Conservation (phyloP, 441 rosid genomes). For the Metrosideros polymorpha region DNA sequence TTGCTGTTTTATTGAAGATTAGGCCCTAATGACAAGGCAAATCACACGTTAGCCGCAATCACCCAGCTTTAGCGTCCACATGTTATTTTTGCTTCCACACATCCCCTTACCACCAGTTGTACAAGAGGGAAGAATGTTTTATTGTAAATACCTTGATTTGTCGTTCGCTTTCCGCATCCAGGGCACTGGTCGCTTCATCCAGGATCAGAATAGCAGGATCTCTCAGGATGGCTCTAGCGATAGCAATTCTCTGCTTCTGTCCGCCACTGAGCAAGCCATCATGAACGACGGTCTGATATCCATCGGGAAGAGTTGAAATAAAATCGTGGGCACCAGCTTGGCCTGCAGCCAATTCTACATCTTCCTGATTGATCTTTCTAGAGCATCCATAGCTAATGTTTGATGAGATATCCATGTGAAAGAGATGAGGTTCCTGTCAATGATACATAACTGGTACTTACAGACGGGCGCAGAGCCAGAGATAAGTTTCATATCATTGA, state of each 20-base stretch:
- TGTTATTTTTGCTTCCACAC: not conserved
- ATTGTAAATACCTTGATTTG: slow-evolving; percentile 12
- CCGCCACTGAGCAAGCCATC: slow-evolving; percentile 34
- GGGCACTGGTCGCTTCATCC: slow-evolving; percentile 39
- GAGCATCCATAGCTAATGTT: slow-evolving; percentile 31
- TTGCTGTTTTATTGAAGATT: not conserved
- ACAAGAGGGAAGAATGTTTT: not conserved
- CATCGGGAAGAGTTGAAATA: slow-evolving; percentile 28
- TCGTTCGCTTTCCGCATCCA: slow-evolving; percentile 30
- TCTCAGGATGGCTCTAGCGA: slow-evolving; percentile 32
- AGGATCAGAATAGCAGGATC: slow-evolving; percentile 29
- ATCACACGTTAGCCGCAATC: not conserved
- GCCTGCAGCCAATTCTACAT: slow-evolving; percentile 24
- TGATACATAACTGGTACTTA: not conserved
- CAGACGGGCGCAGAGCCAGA: not conserved
- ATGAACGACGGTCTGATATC: slow-evolving; percentile 24
- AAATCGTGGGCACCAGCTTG: slow-evolving; percentile 32
- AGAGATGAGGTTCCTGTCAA: slow-evolving; percentile 28
- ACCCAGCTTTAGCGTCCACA: not conserved
- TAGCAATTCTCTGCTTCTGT: slow-evolving; percentile 32
- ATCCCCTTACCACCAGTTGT: not conserved
- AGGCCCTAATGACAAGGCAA: not conserved
- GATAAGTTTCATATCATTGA: not conserved
- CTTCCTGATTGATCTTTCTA: slow-evolving; percentile 13
- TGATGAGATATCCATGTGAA: slow-evolving; percentile 28